Conservation (phyloP, 2,329 filamentous ascomycete species). For the Ophiostoma tasmaniense region DNA sequence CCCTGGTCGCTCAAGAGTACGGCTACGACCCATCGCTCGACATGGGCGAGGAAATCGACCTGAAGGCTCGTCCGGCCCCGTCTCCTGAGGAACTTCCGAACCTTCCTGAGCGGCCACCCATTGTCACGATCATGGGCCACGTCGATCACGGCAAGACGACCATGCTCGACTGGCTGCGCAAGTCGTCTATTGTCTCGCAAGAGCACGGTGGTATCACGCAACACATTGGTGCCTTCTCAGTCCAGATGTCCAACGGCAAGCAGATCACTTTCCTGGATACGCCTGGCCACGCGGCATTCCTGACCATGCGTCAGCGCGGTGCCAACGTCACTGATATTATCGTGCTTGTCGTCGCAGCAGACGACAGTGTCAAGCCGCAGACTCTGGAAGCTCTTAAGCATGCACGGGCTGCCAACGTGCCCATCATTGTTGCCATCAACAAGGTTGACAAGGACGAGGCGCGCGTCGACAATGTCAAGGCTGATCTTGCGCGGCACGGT, state of each 20-base stretch:
- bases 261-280: slow-evolving; percentile 95
- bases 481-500: slow-evolving; percentile 72
- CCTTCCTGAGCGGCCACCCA: slow-evolving; percentile 71
- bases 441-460: slow-evolving; percentile 88
- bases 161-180: slow-evolving; percentile 83
- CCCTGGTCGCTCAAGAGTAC: slow-evolving; percentile 84
- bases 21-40: slow-evolving; percentile 80
- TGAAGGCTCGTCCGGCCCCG: slow-evolving; percentile 61
- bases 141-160: slow-evolving; percentile 99
- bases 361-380: slow-evolving; percentile 96
- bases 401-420: slow-evolving; percentile 75
- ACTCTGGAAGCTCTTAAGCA: slow-evolving; percentile 95
- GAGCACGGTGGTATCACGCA: slow-evolving; percentile 98
- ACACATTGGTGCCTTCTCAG: slow-evolving; percentile 95
- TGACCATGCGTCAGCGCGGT: slow-evolving; percentile 91
- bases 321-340: slow-evolving; percentile 97
- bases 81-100: slow-evolving; percentile 56
- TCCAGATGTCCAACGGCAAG: slow-evolving; percentile 76
- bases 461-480: slow-evolving; percentile 74
- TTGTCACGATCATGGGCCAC: slow-evolving; percentile 98
- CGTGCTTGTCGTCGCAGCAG: slow-evolving; percentile 87
- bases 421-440: slow-evolving; percentile 96
- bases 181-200: slow-evolving; percentile 80
- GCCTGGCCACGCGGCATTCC: slow-evolving; percentile 88
- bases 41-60: slow-evolving; percentile 55